Evolutionary conservation across 768 basidiomycete genomes (phyloP), one percentile per base, ranked within the genome.

Genomic region (Sarcomyxa edulis): DNA sequence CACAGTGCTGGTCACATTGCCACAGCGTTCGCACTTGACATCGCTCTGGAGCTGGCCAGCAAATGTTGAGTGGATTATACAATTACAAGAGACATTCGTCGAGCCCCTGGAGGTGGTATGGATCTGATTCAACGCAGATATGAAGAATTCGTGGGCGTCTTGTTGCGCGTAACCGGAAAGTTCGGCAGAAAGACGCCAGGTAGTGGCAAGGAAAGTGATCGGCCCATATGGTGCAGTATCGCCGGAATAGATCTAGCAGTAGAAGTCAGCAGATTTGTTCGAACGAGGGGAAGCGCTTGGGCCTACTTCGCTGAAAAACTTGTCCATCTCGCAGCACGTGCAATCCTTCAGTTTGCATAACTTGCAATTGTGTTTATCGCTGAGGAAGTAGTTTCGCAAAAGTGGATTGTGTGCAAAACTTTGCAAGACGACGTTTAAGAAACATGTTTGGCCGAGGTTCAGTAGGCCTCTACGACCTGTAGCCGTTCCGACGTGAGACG

Each of bases 321-420:
- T 81, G 60, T 97, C 93, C 85, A 97, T 88, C 58, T 95, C 93
- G 54, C 93, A 97, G 45, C 83, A 91, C 32, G 83, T 86, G 57
- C 93, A 96, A 32, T 79, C 77, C 16, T 74, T 74, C 20, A 61
- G 56, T 51, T 78, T 84, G 57, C 91, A 92, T 32, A 77, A 61
- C 44, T 61, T 69, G 49, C 61, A 69, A 52, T 93, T 91, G 55
- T 98, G 95, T 55, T 81, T 86, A 59, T 97, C 95, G 40, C 84
- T 76, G 18, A 97, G 78, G 52, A 92, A 97, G 56, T 86, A 89
- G 49, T 89, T 85, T 23, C 90, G 77, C 4, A 97, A 65, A 4
- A 95, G 68, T 0, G 95, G 94, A 49, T 96, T 98, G 60, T 90
- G 85, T 6, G 88, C 68, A 50, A 98, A 82, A 9, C 77, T 78